phyloP scores from a whole-genome alignment of 2,329 filamentous ascomycete species.

The Paecilomyces formosus region DNA sequence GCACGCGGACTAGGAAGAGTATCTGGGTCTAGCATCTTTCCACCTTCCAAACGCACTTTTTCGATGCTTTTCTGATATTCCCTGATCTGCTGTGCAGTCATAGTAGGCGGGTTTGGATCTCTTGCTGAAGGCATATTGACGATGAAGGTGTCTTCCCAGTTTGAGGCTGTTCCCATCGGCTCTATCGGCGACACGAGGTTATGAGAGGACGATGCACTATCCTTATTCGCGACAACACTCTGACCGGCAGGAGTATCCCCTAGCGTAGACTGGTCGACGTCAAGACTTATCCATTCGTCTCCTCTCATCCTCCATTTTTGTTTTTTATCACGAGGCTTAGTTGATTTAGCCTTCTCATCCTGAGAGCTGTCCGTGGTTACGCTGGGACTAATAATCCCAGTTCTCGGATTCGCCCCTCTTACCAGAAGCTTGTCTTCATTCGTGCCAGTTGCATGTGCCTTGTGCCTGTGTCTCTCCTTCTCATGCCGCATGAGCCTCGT shows the following conservation, averaged over 20 bases:
- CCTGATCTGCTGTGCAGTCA: constrained; percentile 31
- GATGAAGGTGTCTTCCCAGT: constrained; percentile 35
- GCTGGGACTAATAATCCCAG: constrained; percentile 30
- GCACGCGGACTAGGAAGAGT: constrained; percentile 23
- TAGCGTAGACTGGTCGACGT: constrained; percentile 15
- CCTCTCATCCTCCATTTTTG: constrained; percentile 26
- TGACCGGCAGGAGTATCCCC: constrained; percentile 5
- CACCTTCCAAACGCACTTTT: constrained; percentile 20
- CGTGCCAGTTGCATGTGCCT: constrained; percentile 10
- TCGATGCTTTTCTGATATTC: constrained; percentile 33
- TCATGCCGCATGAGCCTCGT: not conserved
- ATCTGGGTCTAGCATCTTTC: constrained; percentile 22
- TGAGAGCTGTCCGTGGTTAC: constrained; percentile 13
- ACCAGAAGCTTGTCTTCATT: constrained; percentile 26
- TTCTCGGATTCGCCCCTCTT: constrained; percentile 26
- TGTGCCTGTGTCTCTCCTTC: constrained; percentile 1
- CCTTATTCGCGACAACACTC: not conserved
- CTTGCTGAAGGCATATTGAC: constrained; percentile 37
- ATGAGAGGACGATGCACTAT: constrained; percentile 10
- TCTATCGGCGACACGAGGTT: constrained; percentile 23
- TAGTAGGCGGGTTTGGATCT: constrained; percentile 32
- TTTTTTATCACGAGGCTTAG: constrained; percentile 4
- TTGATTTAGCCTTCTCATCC: constrained; percentile 6
- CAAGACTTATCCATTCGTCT: constrained; percentile 28
- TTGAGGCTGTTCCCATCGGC: constrained; percentile 20